Conservation (phyloP, 2,329 filamentous ascomycete species). For the Epichloe sp. region DNA sequence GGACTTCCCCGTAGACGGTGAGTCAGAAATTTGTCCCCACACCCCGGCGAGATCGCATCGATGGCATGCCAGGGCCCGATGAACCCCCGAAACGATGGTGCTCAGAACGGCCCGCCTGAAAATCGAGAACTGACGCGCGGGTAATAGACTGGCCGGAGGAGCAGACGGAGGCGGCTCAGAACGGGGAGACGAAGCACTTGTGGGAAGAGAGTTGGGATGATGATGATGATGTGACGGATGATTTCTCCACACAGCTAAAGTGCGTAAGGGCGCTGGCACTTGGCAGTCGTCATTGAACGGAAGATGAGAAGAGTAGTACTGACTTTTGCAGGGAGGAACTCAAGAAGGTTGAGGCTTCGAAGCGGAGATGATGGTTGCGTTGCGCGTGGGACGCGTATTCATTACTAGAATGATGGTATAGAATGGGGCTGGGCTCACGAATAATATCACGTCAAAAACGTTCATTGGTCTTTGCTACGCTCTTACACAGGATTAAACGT, state of each 20-base stretch:
- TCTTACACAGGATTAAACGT: not conserved
- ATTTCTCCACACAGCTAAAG: constrained; percentile 92
- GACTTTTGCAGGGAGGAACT: constrained; percentile 59
- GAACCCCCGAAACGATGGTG: too few relatives aligned
- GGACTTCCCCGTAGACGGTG: constrained; percentile 94
- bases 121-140: not conserved
- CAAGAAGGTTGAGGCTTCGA: constrained; percentile 78
- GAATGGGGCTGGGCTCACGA: not conserved
- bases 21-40: constrained; percentile 7
- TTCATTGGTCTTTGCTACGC: not conserved
- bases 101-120: not conserved
- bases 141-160: constrained; percentile 81
- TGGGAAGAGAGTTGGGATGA: constrained; percentile 99
- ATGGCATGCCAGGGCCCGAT: not conserved
- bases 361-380: constrained; percentile 35
- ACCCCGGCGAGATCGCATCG: too few relatives aligned
- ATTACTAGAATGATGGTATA: not conserved
- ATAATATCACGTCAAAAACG: not conserved
- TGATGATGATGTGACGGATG: constrained; percentile 91
- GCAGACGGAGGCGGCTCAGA: constrained; percentile 69
- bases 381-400: not conserved
- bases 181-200: constrained; percentile 60
- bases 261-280: constrained; percentile 22
- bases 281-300: constrained; percentile 18
- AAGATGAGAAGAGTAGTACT: constrained; percentile 3